Evolutionary conservation across 1,139 yeast species (phyloP).

Genomic region (Geotrichum reessii): DNA sequence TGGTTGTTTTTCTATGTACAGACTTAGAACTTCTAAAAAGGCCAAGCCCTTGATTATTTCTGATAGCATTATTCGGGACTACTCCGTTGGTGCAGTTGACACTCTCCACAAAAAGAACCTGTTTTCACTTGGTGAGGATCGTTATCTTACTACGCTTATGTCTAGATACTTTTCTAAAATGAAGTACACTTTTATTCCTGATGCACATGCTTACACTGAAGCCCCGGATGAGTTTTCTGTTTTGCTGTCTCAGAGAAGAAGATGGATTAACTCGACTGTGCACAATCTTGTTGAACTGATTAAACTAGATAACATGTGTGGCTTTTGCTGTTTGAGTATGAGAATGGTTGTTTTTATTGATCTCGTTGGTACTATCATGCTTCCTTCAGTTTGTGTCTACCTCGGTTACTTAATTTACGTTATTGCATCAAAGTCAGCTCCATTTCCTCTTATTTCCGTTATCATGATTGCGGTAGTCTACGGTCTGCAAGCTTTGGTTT

Average conservation of each 20-base stretch:
- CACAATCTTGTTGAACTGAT: constrained; percentile 40
- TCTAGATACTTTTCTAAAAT: constrained; percentile 37
- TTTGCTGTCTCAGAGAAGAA: constrained; percentile 41
- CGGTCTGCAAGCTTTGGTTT: constrained; percentile 40
- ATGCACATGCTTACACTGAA: constrained; percentile 40
- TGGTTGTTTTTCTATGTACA: constrained; percentile 41
- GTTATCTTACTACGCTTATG: constrained; percentile 41
- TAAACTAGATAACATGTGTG: constrained; percentile 41
- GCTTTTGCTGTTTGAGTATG: constrained; percentile 43
- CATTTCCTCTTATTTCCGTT: constrained; percentile 39
- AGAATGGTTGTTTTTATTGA: constrained; percentile 40
- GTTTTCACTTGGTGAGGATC: constrained; percentile 41
- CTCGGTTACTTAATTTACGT: constrained; percentile 39
- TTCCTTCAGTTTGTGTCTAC: constrained; percentile 41
- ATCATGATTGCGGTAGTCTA: constrained; percentile 39
- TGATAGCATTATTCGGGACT: constrained; percentile 37
- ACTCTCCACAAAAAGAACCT: constrained; percentile 42
- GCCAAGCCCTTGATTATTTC: constrained; percentile 38
- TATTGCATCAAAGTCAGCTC: constrained; percentile 28
- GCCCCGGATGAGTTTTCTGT: constrained; percentile 43
- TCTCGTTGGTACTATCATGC: constrained; percentile 39
- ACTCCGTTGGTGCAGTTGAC: constrained; percentile 37
- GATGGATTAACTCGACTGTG: constrained; percentile 44
- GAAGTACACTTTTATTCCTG: constrained; percentile 39
- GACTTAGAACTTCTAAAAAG: constrained; percentile 37